phyloP scores from a whole-genome alignment of 768 basidiomycete species.

The Lactarius quietus region DNA sequence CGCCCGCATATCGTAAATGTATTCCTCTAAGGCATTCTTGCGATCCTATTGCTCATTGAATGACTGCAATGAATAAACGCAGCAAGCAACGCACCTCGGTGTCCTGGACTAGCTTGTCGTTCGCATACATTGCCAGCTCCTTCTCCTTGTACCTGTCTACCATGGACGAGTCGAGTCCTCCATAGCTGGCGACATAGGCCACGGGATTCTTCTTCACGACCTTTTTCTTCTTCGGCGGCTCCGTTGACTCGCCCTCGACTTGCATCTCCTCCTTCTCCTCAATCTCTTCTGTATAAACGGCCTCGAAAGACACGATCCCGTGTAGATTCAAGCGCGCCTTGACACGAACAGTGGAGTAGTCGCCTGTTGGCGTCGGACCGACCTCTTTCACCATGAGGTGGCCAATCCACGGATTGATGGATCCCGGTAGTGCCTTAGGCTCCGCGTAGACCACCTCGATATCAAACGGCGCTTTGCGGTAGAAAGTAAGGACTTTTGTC shows the following conservation, averaged over 20 bases:
- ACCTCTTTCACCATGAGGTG: conserved; percentile 81
- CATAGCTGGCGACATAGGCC: conserved; percentile 60
- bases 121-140: conserved; percentile 84
- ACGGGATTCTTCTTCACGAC: conserved; percentile 81
- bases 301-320: conserved; percentile 84
- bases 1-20: conserved; percentile 91
- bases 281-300: conserved; percentile 77
- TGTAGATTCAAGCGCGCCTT: conserved; percentile 86
- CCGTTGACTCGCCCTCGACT: conserved; percentile 46
- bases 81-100: conserved; percentile 68
- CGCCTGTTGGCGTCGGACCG: conserved; percentile 63
- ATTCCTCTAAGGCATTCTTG: conserved; percentile 98
- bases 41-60: conserved; percentile 58
- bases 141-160: conserved; percentile 70
- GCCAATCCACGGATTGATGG: conserved; percentile 81
- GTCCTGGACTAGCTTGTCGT: conserved; percentile 95
- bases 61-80: conserved; percentile 9
- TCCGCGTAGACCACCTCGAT: conserved; percentile 85
- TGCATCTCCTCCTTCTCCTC: conserved; percentile 76
- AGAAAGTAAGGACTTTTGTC: conserved; percentile 94
- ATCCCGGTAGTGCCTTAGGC: conserved; percentile 64
- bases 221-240: conserved; percentile 79
- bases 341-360: conserved; percentile 81
- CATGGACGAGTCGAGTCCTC: conserved; percentile 58
- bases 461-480: conserved; percentile 83